phyloP scores from a whole-genome alignment of 371 early-diverging fungal species.

The Entomophthora muscae region DNA sequence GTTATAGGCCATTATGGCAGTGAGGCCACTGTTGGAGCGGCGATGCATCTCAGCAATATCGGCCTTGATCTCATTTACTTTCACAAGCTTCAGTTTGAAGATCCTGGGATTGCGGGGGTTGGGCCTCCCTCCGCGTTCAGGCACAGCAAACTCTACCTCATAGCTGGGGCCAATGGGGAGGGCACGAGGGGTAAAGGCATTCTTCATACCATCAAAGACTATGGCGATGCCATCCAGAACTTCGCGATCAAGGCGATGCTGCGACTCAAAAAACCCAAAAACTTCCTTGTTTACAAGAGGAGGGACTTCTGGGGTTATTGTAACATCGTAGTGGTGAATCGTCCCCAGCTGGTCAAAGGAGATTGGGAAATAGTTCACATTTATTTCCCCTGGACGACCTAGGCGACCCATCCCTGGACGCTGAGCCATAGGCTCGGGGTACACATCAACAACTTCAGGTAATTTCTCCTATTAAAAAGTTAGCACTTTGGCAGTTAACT shows the following conservation, averaged over 20 bases:
- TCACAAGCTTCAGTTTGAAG: background rate
- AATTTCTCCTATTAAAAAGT: no score
- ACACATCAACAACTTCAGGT: no score
- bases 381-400: no score
- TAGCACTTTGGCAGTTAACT: no score
- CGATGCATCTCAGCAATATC: slow-evolving; percentile 13
- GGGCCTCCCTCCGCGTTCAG: background rate
- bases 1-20: slow-evolving; percentile 45
- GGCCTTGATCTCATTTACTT: background rate
- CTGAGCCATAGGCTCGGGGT: no score
- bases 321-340: slow-evolving; percentile 19
- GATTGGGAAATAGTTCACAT: background rate
- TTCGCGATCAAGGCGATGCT: slow-evolving; percentile 11
- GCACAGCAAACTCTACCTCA: background rate
- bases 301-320: slow-evolving; percentile 19
- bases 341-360: slow-evolving; percentile 5
- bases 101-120: background rate
- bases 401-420: no score
- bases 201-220: slow-evolving; percentile 45
- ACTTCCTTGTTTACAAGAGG: slow-evolving; percentile 23
- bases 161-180: slow-evolving; percentile 20
- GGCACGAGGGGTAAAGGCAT: slow-evolving; percentile 27
- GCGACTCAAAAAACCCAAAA: slow-evolving; percentile 21
- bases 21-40: slow-evolving; percentile 18
- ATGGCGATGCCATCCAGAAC: slow-evolving; percentile 16